These are phyloP conservation scores for Peronospora tabacina DNA, from an alignment of 352 stramenopile genomes.

Conservation along the genomic window DNA sequence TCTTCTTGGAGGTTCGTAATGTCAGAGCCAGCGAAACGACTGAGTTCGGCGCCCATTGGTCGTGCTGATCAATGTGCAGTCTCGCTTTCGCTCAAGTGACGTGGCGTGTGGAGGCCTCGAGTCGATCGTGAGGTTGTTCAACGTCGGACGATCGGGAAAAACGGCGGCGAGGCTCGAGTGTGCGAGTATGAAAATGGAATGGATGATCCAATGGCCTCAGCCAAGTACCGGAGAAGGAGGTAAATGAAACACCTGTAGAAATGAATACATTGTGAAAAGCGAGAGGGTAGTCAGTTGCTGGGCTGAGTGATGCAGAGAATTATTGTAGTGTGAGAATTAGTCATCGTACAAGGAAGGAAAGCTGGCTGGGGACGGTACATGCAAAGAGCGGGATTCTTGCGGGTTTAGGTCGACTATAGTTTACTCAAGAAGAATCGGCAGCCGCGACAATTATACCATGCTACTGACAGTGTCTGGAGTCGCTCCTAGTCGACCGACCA, in stretches of 20 bases:
- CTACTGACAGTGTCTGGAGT: too few relatives aligned
- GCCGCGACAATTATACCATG: too few relatives aligned
- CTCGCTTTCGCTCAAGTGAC: not conserved
- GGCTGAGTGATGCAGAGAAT: too few relatives aligned
- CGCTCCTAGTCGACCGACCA: too few relatives aligned
- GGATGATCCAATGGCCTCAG: constrained; percentile 14
- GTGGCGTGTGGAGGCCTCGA: too few relatives aligned
- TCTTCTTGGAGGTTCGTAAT: constrained; percentile 29
- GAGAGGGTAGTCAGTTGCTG: too few relatives aligned
- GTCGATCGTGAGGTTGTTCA: constrained; percentile 12
- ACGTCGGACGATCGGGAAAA: constrained; percentile 2
- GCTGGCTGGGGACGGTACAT: too few relatives aligned
- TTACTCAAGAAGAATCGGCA: too few relatives aligned
- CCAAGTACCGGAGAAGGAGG: not conserved
- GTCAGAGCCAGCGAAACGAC: constrained; percentile 31
- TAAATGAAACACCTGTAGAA: not conserved
- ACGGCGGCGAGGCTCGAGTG: not conserved
- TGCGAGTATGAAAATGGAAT: constrained; percentile 19
- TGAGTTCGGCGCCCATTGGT: constrained; percentile 63
- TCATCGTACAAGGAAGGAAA: too few relatives aligned
- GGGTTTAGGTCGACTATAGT: too few relatives aligned
- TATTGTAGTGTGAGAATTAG: too few relatives aligned
- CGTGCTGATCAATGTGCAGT: not conserved
- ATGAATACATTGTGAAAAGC: not conserved
- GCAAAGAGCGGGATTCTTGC: too few relatives aligned